Percentiles rank a stretch among this genome's conserved stretches.
phyloP scores from a whole-genome alignment of 225 moss, liverwort and hornwort genomes.

The Sphagnum contortum region DNA sequence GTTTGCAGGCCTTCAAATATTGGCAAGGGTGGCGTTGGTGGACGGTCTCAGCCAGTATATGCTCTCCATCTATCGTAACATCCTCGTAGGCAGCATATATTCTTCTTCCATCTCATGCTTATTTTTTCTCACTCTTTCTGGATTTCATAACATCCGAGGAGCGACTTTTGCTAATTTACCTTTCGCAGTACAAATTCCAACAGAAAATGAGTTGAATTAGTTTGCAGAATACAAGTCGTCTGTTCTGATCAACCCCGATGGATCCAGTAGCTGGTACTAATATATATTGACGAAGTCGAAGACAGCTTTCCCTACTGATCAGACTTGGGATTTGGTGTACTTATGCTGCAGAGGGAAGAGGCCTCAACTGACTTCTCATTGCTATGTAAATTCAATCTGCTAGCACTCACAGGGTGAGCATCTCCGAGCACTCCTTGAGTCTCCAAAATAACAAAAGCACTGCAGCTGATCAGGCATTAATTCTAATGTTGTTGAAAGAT shows the following conservation, averaged over 20 bases:
- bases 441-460: too few relatives aligned
- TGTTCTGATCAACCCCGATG: background rate
- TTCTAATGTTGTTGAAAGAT: too few relatives aligned
- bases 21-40: constrained; percentile 40
- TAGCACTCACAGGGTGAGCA: background rate
- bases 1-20: constrained; percentile 24
- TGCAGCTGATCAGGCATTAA: too few relatives aligned
- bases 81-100: constrained; percentile 13
- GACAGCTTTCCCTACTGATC: background rate
- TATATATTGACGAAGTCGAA: too few relatives aligned
- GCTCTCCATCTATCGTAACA: constrained; percentile 49
- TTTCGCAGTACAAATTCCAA: background rate
- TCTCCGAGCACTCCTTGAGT: background rate
- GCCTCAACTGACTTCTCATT: too few relatives aligned
- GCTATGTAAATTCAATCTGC: too few relatives aligned
- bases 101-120: background rate
- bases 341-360: too few relatives aligned
- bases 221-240: background rate
- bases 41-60: constrained; percentile 51
- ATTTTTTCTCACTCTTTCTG: too few relatives aligned
- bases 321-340: too few relatives aligned
- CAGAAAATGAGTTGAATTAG: background rate
- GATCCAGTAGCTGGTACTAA: too few relatives aligned
- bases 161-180: background rate
- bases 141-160: background rate